Percentiles rank a stretch among this genome's conserved stretches.
Evolutionary conservation across 441 rosid genomes (phyloP).

Genomic region (Populus hybrid): DNA sequence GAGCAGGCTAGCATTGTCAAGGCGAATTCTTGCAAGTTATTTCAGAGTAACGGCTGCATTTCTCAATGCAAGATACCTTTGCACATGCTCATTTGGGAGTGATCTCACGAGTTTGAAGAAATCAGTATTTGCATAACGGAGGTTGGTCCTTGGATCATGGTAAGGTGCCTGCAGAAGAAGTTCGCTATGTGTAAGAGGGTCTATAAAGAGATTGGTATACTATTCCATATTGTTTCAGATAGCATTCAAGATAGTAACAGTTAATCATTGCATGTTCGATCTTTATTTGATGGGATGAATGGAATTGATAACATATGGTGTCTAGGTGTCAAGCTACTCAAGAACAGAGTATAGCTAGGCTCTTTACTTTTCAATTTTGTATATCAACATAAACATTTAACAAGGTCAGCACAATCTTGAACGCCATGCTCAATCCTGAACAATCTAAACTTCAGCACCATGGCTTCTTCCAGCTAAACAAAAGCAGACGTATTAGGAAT

Average conservation of each 20-base stretch:
- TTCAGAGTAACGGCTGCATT: conserved; percentile 86
- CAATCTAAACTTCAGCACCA: background rate
- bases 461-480: background rate
- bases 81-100: conserved; percentile 40
- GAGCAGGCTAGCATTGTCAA: background rate
- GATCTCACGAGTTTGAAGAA: conserved; percentile 80
- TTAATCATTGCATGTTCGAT: background rate
- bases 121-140: conserved; percentile 71
- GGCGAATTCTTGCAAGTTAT: conserved; percentile 23
- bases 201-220: background rate
- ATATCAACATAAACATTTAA: background rate
- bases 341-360: background rate
- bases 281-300: background rate
- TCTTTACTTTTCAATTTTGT: background rate
- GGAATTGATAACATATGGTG: background rate
- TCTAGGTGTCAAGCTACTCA: background rate
- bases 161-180: conserved; percentile 67
- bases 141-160: conserved; percentile 83
- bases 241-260: background rate
- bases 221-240: background rate
- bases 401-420: background rate
- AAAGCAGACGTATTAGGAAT: background rate
- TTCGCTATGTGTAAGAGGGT: background rate
- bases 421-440: background rate
- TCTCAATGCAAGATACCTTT: conserved; percentile 64